Conservation (phyloP, 2,329 filamentous ascomycete genomes). For the Botryosphaeria dothidea region DNA sequence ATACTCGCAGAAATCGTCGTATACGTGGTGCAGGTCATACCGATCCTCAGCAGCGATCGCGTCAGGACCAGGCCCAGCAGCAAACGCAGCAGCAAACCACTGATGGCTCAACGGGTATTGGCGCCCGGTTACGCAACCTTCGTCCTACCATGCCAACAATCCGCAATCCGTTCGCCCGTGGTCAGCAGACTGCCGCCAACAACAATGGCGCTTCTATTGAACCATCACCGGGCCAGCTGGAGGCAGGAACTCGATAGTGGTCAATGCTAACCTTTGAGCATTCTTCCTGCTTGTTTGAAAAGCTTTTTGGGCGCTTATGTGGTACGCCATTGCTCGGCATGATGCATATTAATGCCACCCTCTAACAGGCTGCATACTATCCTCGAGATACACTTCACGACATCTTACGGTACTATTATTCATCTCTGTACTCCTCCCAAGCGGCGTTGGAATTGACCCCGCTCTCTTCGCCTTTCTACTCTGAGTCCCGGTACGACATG, state of each 20-base stretch:
- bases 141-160: slow-evolving; percentile 9
- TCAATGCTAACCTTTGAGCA: not conserved
- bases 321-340: not conserved
- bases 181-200: slow-evolving; percentile 23
- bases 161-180: slow-evolving; percentile 29
- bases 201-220: slow-evolving; percentile 6
- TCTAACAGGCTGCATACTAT: not conserved
- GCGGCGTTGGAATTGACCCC: not conserved
- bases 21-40: slow-evolving; percentile 2
- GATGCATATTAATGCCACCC: not conserved
- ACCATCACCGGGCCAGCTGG: slow-evolving; percentile 22
- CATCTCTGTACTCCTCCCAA: not conserved
- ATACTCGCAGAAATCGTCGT: not conserved
- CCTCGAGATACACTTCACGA: not conserved
- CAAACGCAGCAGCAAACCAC: not conserved
- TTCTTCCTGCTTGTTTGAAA: not conserved
- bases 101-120: not conserved
- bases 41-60: slow-evolving; percentile 24
- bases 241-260: slow-evolving; percentile 21
- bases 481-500: not conserved
- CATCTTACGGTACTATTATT: not conserved
- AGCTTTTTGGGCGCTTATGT: not conserved
- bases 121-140: slow-evolving; percentile 21
- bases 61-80: not conserved
- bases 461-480: not conserved